phyloP scores from a whole-genome alignment of 169 alveolate species.

The Plasmodium fragile region DNA sequence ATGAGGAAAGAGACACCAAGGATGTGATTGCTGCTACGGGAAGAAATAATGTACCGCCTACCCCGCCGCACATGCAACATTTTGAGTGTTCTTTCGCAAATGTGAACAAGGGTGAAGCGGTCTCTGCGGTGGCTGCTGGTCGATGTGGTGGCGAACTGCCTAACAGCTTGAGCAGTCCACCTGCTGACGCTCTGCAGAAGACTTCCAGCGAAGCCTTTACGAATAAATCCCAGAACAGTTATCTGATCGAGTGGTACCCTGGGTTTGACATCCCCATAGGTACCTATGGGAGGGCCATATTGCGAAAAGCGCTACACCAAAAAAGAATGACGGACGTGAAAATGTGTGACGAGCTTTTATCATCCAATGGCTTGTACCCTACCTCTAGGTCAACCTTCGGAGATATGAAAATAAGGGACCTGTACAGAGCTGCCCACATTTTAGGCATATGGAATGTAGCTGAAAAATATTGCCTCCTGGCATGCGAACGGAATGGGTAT shows the following conservation, averaged over 20 bases:
- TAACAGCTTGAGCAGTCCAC: not conserved
- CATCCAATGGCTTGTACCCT: constrained; percentile 81
- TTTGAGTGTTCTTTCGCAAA: not conserved
- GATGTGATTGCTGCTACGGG: not conserved
- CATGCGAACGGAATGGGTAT: constrained; percentile 84
- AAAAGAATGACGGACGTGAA: constrained; percentile 81
- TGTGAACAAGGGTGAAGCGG: not conserved
- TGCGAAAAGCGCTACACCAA: constrained; percentile 84
- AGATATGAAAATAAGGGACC: constrained; percentile 84
- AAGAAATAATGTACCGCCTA: not conserved
- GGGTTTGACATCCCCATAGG: constrained; percentile 88
- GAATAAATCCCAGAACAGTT: not conserved
- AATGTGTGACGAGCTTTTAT: constrained; percentile 82
- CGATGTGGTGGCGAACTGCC: not conserved
- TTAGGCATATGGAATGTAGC: constrained; percentile 86
- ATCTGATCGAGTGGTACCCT: constrained; percentile 84
- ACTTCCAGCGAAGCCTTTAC: too few relatives aligned
- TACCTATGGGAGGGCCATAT: constrained; percentile 82
- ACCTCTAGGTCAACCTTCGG: constrained; percentile 84
- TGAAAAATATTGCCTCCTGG: constrained; percentile 82
- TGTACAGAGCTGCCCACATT: constrained; percentile 84
- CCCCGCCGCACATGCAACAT: not conserved
- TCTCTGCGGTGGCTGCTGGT: too few relatives aligned
- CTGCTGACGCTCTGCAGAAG: not conserved
- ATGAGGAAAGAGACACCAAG: not conserved